A percentile compares a stretch with the other conserved stretches of the same genome.
phyloP scores from a whole-genome alignment of 1,139 yeast species.

The Starmera stellimalicola region DNA sequence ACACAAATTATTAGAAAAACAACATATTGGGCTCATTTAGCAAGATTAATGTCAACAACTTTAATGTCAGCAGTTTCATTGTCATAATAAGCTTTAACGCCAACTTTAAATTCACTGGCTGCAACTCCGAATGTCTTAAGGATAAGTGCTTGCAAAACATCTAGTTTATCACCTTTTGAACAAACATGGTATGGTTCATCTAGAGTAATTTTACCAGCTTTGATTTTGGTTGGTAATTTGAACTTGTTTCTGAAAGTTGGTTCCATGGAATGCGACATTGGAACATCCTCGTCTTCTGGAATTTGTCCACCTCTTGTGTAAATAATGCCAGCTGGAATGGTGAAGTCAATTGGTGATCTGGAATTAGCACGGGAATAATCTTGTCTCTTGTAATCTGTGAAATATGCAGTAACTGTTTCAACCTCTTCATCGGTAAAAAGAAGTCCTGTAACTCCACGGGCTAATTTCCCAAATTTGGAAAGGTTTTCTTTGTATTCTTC shows the following conservation, averaged over 20 bases:
- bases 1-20: conserved; percentile 3
- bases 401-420: conserved; percentile 77
- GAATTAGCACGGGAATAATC: conserved; percentile 91
- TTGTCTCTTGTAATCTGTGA: conserved; percentile 62
- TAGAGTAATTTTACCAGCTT: conserved; percentile 76
- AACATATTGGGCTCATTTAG: conserved; percentile 1
- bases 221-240: conserved; percentile 86
- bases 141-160: conserved; percentile 85
- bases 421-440: conserved; percentile 82
- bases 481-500: conserved; percentile 86
- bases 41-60: conserved; percentile 25
- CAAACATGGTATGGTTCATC: conserved; percentile 76
- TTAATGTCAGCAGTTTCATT: conserved; percentile 33
- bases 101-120: conserved; percentile 80
- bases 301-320: conserved; percentile 95
- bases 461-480: conserved; percentile 49
- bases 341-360: conserved; percentile 71
- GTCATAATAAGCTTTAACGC: conserved; percentile 67
- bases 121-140: conserved; percentile 95
- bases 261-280: conserved; percentile 93
- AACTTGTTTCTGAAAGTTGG: conserved; percentile 81
- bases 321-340: conserved; percentile 81
- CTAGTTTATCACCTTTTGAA: conserved; percentile 67
- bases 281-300: conserved; percentile 85
- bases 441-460: conserved; percentile 75